phyloP scores from a whole-genome alignment of 164 flowering plant species.

The Stephania cephalantha region DNA sequence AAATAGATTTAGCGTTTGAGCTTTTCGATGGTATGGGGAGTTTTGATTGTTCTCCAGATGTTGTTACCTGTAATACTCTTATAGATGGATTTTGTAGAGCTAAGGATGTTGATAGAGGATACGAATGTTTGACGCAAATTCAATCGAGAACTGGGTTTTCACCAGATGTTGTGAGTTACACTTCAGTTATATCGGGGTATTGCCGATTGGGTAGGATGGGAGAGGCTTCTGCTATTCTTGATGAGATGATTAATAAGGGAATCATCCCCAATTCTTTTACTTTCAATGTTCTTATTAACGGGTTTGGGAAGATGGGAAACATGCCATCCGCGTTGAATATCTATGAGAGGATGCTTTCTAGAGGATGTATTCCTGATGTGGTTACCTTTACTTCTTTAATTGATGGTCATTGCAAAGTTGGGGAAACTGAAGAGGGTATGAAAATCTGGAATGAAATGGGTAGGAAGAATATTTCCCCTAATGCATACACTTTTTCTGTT shows the following conservation, averaged over 20 bases:
- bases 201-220: constrained; percentile 59
- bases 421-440: constrained; percentile 53
- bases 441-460: constrained; percentile 62
- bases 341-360: constrained; percentile 44
- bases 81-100: constrained; percentile 58
- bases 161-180: constrained; percentile 65
- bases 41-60: constrained; percentile 63
- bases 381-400: constrained; percentile 68
- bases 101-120: constrained; percentile 47
- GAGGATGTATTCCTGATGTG: constrained; percentile 62
- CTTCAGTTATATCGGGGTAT: constrained; percentile 61
- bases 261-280: constrained; percentile 49
- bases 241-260: constrained; percentile 47
- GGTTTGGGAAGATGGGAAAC: constrained; percentile 64
- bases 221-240: constrained; percentile 44
- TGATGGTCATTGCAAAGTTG: constrained; percentile 61
- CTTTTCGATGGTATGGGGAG: constrained; percentile 52
- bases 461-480: constrained; percentile 47
- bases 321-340: constrained; percentile 40
- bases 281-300: constrained; percentile 71
- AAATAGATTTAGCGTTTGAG: constrained; percentile 44
- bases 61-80: constrained; percentile 59
- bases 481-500: constrained; percentile 56
- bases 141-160: constrained; percentile 16
- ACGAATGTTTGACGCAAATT: constrained; percentile 39